phyloP scores from a whole-genome alignment of 257 asterid genomes.

The Anisodus tanguticus region DNA sequence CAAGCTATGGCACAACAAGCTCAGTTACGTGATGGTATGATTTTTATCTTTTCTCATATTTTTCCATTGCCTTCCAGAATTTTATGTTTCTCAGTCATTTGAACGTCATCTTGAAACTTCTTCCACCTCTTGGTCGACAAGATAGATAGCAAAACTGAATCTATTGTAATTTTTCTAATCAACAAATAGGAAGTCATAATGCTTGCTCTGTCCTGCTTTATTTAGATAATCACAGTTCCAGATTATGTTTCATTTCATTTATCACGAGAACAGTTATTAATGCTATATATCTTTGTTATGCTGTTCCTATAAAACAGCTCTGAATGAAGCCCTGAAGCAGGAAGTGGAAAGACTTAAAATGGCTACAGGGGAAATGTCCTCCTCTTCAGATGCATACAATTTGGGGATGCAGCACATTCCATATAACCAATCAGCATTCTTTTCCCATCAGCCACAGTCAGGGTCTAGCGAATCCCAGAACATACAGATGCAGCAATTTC shows the following conservation, averaged over 20 bases:
- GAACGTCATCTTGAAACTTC: slow-evolving; percentile 9
- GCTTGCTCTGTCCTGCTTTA: background rate
- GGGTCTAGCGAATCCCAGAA: slow-evolving; percentile 49
- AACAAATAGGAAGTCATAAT: background rate
- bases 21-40: slow-evolving; percentile 87
- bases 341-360: slow-evolving; percentile 69
- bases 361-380: slow-evolving; percentile 66
- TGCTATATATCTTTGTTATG: background rate
- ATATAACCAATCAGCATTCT: slow-evolving; percentile 53
- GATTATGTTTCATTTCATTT: background rate
- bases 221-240: slow-evolving; percentile 8
- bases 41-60: background rate
- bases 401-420: slow-evolving; percentile 60
- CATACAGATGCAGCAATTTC: slow-evolving; percentile 57
- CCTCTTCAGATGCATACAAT: slow-evolving; percentile 55
- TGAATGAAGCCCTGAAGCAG: slow-evolving; percentile 72
- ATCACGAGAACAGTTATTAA: background rate
- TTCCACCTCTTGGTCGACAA: background rate
- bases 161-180: background rate
- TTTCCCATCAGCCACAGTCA: slow-evolving; percentile 48
- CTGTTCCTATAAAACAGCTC: slow-evolving; percentile 49
- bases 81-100: slow-evolving; percentile 1
- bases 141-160: background rate
- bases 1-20: slow-evolving; percentile 99
- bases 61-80: slow-evolving; percentile 16